Evolutionary conservation across 129 eudicot species (phyloP).

Genomic region (Scalesia atractyloides): DNA sequence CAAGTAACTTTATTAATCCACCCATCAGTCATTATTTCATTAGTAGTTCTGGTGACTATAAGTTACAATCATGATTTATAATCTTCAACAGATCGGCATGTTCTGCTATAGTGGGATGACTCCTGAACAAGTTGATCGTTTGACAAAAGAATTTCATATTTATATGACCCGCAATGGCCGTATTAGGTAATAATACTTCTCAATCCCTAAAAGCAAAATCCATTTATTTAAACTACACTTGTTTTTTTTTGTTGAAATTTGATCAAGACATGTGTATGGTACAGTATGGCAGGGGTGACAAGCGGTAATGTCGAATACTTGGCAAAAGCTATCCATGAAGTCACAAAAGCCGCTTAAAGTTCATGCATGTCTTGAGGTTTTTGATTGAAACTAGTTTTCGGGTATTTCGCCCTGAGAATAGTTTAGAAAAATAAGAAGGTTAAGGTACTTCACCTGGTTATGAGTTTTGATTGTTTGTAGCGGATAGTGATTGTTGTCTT

Average conservation of each 20-base stretch:
- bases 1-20: conserved; percentile 51
- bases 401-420: conserved; percentile 24
- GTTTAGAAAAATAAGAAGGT: conserved; percentile 25
- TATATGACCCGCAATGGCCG: conserved; percentile 98
- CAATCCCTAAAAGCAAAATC: neutral
- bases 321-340: conserved; percentile 92
- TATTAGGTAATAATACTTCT: conserved; percentile 63
- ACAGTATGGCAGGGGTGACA: conserved; percentile 98
- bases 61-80: neutral
- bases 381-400: conserved; percentile 8
- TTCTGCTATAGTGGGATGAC: conserved; percentile 98
- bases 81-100: conserved; percentile 90
- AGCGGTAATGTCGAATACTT: conserved; percentile 89
- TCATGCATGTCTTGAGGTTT: neutral
- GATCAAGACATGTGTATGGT: neutral
- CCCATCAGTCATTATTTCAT: neutral
- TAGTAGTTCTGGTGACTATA: neutral
- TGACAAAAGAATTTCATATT: conserved; percentile 84
- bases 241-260: conserved; percentile 16
- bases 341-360: conserved; percentile 58
- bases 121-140: conserved; percentile 93
- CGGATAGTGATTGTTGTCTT: conserved; percentile 14
- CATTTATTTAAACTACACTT: neutral
- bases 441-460: conserved; percentile 9
- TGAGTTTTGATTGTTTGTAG: conserved; percentile 21